phyloP scores from a whole-genome alignment of 148 eudicot species.

The Beta vulgaris region DNA sequence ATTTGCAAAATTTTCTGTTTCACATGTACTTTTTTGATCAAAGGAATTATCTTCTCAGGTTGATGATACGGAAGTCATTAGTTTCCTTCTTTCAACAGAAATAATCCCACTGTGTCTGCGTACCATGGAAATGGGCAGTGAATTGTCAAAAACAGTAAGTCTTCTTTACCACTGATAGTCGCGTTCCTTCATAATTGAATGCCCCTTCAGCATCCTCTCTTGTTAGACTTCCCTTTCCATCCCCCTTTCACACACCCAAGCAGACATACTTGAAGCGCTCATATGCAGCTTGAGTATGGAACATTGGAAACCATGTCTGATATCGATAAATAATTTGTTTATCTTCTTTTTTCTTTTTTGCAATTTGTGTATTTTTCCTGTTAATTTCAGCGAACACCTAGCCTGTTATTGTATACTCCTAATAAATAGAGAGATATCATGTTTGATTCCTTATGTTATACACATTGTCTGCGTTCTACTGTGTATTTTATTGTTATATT shows the following conservation, averaged over 20 bases:
- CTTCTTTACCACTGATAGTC: background rate
- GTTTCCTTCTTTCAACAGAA: slow-evolving; percentile 93
- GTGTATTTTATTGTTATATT: background rate
- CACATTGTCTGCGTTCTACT: background rate
- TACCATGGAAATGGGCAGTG: slow-evolving; percentile 99
- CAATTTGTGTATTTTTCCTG: background rate
- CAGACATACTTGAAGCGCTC: background rate
- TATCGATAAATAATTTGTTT: background rate
- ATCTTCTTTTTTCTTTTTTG: background rate
- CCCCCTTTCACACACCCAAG: background rate
- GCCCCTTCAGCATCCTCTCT: background rate
- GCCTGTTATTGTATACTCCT: too few species aligned
- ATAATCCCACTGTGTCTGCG: slow-evolving; percentile 93
- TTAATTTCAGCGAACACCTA: background rate
- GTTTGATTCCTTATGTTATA: background rate
- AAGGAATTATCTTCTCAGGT: slow-evolving; percentile 20
- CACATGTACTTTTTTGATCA: background rate
- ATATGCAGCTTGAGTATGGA: background rate
- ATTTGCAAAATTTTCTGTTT: background rate
- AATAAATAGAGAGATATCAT: too few species aligned
- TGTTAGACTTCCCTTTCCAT: background rate
- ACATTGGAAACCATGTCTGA: background rate
- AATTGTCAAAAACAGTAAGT: slow-evolving; percentile 90
- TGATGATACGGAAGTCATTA: slow-evolving; percentile 82
- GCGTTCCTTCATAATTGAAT: background rate